Evolutionary conservation across 148 eudicot species (phyloP).

Genomic region (Silene latifolia): DNA sequence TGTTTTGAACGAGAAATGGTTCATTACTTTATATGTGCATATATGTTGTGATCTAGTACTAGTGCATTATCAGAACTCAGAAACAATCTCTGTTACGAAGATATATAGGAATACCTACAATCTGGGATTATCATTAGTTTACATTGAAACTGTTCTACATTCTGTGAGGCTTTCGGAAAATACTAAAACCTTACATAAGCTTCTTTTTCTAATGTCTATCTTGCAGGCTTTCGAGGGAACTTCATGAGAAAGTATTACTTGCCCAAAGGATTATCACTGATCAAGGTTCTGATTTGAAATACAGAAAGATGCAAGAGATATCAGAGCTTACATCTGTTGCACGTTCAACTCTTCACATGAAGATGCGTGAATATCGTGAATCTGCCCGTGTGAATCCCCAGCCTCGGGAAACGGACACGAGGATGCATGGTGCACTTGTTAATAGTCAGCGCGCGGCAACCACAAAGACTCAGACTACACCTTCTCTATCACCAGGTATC

Average conservation of each 20-base stretch:
- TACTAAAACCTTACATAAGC: neutral
- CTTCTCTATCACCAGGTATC: slow-evolving; percentile 46
- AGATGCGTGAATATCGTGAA: slow-evolving; percentile 57
- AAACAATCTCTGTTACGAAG: slow-evolving; percentile 1
- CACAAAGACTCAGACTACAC: slow-evolving; percentile 16
- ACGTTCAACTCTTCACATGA: slow-evolving; percentile 67
- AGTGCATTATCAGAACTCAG: neutral
- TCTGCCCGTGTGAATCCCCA: slow-evolving; percentile 31
- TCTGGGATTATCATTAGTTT: neutral
- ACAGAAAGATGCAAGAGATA: slow-evolving; percentile 57
- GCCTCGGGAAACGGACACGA: slow-evolving; percentile 21
- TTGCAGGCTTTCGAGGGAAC: slow-evolving; percentile 63
- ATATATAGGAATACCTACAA: neutral
- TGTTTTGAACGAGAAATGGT: neutral
- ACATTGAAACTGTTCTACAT: neutral
- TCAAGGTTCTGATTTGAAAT: slow-evolving; percentile 45
- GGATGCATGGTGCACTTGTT: slow-evolving; percentile 15
- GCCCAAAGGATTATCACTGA: slow-evolving; percentile 53
- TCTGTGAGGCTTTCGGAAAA: neutral
- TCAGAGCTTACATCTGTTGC: slow-evolving; percentile 59
- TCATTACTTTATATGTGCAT: neutral
- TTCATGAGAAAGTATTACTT: slow-evolving; percentile 49
- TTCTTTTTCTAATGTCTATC: slow-evolving; percentile 13
- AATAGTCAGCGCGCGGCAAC: slow-evolving; percentile 26
- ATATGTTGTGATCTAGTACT: neutral